These are phyloP conservation scores for Globisporangium takayamanum DNA, from an alignment of 352 stramenopile genomes.

Conservation along the genomic window DNA sequence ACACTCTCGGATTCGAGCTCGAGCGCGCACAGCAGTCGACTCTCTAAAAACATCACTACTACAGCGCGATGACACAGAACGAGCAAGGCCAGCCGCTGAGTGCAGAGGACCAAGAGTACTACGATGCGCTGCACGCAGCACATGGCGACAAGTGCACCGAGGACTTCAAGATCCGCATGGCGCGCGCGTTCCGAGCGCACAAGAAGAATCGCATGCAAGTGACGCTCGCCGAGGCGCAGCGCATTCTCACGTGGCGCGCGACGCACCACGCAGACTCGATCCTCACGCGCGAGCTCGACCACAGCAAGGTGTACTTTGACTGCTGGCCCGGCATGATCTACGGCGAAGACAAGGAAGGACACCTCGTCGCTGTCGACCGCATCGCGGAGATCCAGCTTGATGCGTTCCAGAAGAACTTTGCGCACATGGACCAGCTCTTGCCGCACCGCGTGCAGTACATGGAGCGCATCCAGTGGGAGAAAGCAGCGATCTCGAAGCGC, in stretches of 20 bases:
- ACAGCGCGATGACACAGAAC: conserved; percentile 23
- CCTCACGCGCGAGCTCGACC: conserved; percentile 41
- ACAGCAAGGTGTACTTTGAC: conserved; percentile 57
- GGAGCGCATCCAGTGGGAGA: conserved; percentile 78
- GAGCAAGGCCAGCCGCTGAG: conserved; percentile 46
- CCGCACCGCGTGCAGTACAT: conserved; percentile 69
- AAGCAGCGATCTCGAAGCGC: conserved; percentile 57
- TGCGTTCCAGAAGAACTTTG: conserved; percentile 52
- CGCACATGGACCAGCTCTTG: conserved; percentile 44
- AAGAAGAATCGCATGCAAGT: conserved; percentile 69
- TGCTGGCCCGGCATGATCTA: conserved; percentile 60
- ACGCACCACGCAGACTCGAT: conserved; percentile 39
- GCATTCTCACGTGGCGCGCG: conserved; percentile 54
- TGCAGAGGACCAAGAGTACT: conserved; percentile 50
- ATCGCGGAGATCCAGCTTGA: conserved; percentile 62
- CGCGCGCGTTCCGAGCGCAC: conserved; percentile 48
- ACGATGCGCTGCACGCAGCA: conserved; percentile 42
- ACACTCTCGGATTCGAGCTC: not conserved
- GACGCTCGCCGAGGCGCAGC: conserved; percentile 54
- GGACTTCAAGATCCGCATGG: conserved; percentile 53
- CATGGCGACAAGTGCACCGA: conserved; percentile 52
- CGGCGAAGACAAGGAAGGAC: conserved; percentile 64
- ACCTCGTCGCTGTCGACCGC: conserved; percentile 65
- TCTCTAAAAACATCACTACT: not conserved
- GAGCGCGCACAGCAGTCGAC: not conserved